Conservation (phyloP, 345 rosid species). For the Abelmoschus esculentus region DNA sequence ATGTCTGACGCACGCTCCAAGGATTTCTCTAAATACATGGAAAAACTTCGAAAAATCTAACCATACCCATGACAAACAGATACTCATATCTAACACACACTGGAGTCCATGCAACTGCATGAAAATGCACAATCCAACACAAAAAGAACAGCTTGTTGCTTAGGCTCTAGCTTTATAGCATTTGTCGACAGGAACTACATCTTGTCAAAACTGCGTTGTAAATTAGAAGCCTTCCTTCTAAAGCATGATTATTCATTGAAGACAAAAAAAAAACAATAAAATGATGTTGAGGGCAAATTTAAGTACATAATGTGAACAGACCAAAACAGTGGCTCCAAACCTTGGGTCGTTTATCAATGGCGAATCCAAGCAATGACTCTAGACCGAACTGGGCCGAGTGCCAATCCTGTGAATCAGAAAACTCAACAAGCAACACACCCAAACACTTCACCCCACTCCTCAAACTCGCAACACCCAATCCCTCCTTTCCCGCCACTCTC, state of each 20-base stretch:
- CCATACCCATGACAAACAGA: too few species aligned
- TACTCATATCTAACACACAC: not conserved
- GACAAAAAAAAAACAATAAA: not conserved
- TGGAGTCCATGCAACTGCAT: not conserved
- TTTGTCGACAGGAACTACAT: not conserved
- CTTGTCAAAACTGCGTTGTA: not conserved
- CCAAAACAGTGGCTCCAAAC: slow-evolving; percentile 18
- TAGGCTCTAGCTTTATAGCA: not conserved
- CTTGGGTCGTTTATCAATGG: slow-evolving; percentile 86
- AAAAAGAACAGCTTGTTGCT: not conserved
- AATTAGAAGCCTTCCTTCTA: too few species aligned
- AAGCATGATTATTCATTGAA: too few species aligned
- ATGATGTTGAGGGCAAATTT: not conserved
- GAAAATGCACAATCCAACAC: not conserved
- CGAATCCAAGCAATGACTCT: slow-evolving; percentile 48
- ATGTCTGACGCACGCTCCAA: not conserved
- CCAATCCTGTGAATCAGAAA: slow-evolving; percentile 69
- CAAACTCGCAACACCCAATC: slow-evolving; percentile 57
- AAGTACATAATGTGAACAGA: not conserved
- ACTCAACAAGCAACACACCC: slow-evolving; percentile 50
- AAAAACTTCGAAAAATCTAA: not conserved
- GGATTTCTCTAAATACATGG: not conserved
- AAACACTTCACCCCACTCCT: slow-evolving; percentile 73
- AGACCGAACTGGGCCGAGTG: slow-evolving; percentile 46
- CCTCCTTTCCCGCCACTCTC: slow-evolving; percentile 31